Base-by-base conservation (phyloP, 805 yeast genomes). In the Kluyveromyces aestuarii region DNA sequence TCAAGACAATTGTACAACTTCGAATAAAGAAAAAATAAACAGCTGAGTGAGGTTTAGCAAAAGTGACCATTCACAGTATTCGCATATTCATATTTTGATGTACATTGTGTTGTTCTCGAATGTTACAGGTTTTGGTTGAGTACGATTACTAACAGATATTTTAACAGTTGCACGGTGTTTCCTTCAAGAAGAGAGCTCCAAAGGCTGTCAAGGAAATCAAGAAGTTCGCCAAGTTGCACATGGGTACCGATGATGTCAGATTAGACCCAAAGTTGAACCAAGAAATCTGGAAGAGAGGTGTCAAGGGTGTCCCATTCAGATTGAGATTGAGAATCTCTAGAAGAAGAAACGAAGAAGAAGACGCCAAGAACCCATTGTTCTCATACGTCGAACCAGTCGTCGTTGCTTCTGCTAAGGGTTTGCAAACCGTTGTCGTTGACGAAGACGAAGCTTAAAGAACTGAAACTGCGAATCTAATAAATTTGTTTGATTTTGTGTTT, bases 171-270 rank as follows among this genome's bases (percentile, higher is more conserved):
- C 96, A 87, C 79, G 98, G 98, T 81, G 90, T 84, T 67, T 86
- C 88, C 78, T 93, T 91, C 96, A 93, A 93, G 84, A 87, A 86
- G 86, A 89, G 97, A 81, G 99, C 99, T 71, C 99, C 99, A 79
- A 87, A 80, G 74, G 99, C 99, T 69, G 93, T 91, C 79, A 93
- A 88, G 87, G 99, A 89, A 78, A 90, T 93, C 81, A 91, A 88
- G 83, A 89, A 87, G 79, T 93, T 93, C 74, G 97, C 98, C 72
- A 81, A 87, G 74, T 82, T 87, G 80, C 97, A 91, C 86, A 88
- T 93, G 93, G 98, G 98, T 74, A 93, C 99, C 69, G 76, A 85
- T 61, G 99, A 93, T 74, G 98, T 93, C 75, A 93, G 99, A 82
- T 79, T 93, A 70, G 98, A 93, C 79, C 98, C 99, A 72, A 87